These are phyloP conservation scores for Alternaria ethzedia DNA, from an alignment of 2,329 filamentous ascomycete species.

Conservation along the genomic window DNA sequence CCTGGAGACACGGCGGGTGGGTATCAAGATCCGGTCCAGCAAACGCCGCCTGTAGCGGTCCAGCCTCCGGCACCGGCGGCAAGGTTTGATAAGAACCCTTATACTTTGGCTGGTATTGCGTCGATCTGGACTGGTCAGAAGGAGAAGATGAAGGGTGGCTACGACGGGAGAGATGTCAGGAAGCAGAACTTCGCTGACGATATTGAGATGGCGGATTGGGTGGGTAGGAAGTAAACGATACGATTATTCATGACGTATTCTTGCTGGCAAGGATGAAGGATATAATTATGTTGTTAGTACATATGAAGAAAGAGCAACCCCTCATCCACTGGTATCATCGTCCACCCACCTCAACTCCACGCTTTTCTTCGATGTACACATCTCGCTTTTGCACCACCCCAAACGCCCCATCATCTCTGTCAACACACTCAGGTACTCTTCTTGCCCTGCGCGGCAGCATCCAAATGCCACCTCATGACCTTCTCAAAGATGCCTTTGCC, in stretches of 20 bases:
- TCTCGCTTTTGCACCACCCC: not conserved
- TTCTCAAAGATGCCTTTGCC: constrained; percentile 79
- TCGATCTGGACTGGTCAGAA: constrained; percentile 1
- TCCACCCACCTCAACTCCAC: not conserved
- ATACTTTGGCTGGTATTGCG: constrained; percentile 1
- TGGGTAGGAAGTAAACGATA: not conserved
- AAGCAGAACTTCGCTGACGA: not conserved
- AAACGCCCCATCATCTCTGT: not conserved
- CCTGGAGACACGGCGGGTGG: not conserved
- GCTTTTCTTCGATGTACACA: not conserved
- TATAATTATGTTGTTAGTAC: not conserved
- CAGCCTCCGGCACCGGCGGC: not conserved
- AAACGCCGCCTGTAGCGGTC: not conserved
- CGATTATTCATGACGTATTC: not conserved
- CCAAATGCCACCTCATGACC: constrained; percentile 83
- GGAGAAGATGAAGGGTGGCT: not conserved
- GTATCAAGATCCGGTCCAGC: not conserved
- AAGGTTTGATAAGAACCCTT: constrained; percentile 1
- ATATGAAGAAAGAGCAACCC: not conserved
- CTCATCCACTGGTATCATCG: not conserved
- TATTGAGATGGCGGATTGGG: not conserved
- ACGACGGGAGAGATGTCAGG: not conserved
- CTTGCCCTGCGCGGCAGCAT: constrained; percentile 28
- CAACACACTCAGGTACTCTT: not conserved
- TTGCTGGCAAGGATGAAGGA: not conserved